Conservation (phyloP, 202 grass and related monocot genomes). For the Carex arenaria region DNA sequence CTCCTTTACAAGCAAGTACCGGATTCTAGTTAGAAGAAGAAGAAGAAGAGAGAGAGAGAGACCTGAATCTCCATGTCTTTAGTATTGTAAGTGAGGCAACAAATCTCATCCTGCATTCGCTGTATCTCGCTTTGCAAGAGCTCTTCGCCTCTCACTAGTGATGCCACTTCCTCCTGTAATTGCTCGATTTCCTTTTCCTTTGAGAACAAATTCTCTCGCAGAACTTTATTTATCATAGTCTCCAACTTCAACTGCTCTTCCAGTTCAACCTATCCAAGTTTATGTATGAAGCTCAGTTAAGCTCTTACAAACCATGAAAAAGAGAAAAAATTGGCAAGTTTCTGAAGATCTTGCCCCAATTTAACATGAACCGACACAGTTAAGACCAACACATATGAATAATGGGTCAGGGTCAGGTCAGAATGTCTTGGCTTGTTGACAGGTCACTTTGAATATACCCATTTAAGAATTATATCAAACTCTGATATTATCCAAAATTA, state of each 20-base stretch:
- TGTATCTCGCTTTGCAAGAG: slow-evolving; percentile 56
- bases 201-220: slow-evolving; percentile 69
- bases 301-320: not conserved
- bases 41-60: not conserved
- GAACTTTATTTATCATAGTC: slow-evolving; percentile 53
- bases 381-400: not conserved
- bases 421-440: not conserved
- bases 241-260: slow-evolving; percentile 62
- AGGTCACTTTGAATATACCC: not conserved
- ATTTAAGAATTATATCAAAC: not conserved
- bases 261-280: slow-evolving; percentile 46
- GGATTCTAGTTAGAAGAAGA: not conserved
- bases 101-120: slow-evolving; percentile 63
- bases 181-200: slow-evolving; percentile 61
- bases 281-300: not conserved
- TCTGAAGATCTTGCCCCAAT: not conserved
- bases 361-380: not conserved
- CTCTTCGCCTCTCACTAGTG: slow-evolving; percentile 41
- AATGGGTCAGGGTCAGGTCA: not conserved
- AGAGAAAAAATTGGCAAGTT: slow-evolving; percentile 1
- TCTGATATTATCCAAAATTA: not conserved
- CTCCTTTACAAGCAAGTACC: not conserved
- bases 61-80: slow-evolving; percentile 67
- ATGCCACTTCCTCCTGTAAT: slow-evolving; percentile 62
- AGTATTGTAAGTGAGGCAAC: slow-evolving; percentile 53